Conservation (phyloP, 139 green algal species). For the Zygnema circumcarinatum region DNA sequence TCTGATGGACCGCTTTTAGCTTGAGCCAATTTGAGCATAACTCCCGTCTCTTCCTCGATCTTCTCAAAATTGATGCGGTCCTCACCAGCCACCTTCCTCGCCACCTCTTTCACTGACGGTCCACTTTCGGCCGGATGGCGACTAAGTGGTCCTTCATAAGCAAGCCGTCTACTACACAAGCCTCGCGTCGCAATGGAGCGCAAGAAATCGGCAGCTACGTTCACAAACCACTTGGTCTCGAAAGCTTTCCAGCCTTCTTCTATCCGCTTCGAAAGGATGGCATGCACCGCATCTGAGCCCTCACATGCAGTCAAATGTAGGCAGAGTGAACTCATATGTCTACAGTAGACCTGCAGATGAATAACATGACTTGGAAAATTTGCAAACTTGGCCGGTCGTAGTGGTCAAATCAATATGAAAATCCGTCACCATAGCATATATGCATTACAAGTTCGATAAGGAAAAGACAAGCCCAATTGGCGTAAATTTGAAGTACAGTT, state of each 20-base stretch:
- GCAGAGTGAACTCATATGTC: neutral
- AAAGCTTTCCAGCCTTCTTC: neutral
- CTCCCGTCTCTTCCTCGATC: neutral
- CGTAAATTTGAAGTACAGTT: neutral
- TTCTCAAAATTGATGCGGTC: neutral
- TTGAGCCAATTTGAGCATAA: neutral
- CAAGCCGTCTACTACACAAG: neutral
- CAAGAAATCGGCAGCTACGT: neutral
- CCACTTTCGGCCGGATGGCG: neutral
- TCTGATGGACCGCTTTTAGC: neutral
- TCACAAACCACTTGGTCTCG: neutral
- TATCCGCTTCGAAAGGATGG: neutral
- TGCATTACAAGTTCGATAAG: neutral
- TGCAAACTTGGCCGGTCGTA: neutral
- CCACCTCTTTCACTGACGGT: neutral
- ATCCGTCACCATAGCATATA: neutral
- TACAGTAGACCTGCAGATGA: neutral
- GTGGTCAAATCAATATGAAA: neutral
- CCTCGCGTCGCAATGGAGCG: neutral
- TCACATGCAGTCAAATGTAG: neutral
- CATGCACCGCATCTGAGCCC: neutral
- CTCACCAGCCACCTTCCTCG: neutral
- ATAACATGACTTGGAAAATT: too few relatives aligned
- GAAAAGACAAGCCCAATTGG: too few relatives aligned
- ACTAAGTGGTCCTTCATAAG: neutral